Percentiles rank a stretch among this genome's conserved stretches.
phyloP scores from a whole-genome alignment of 768 basidiomycete genomes.

The Leccinum boreale region DNA sequence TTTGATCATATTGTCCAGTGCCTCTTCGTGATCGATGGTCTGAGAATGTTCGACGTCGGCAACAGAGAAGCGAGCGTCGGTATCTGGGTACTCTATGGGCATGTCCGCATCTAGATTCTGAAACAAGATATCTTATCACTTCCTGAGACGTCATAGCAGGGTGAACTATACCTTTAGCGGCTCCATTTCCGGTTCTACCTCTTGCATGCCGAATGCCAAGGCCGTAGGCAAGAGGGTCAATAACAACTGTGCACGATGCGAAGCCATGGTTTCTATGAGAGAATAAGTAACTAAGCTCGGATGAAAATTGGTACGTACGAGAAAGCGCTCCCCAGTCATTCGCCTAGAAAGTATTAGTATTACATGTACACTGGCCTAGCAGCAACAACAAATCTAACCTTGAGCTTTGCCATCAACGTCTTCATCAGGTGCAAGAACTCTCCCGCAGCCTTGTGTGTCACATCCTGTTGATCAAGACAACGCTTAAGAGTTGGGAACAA shows the following conservation, averaged over 20 bases:
- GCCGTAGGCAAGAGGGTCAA: conserved; percentile 43
- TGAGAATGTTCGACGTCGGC: conserved; percentile 11
- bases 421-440: conserved; percentile 56
- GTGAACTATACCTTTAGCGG: conserved; percentile 43
- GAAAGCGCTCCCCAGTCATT: conserved; percentile 64
- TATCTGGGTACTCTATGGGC: conserved; percentile 37
- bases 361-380: neutral
- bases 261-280: conserved; percentile 42
- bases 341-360: conserved; percentile 34
- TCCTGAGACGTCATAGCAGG: neutral
- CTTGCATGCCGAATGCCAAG: conserved; percentile 46
- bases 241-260: conserved; percentile 44
- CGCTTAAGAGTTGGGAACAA: conserved; percentile 46
- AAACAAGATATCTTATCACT: neutral
- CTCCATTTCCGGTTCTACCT: conserved; percentile 43
- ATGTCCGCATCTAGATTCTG: conserved; percentile 56
- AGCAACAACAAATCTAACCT: conserved; percentile 33
- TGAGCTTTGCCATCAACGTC: conserved; percentile 63
- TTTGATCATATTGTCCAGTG: conserved; percentile 15
- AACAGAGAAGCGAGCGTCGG: conserved; percentile 36
- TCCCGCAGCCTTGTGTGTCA: conserved; percentile 48
- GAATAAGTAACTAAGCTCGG: neutral
- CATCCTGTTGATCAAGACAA: conserved; percentile 43
- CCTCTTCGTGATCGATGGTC: conserved; percentile 8
- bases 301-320: conserved; percentile 31